phyloP scores from a whole-genome alignment of 495 filamentous ascomycete species.

The Aspergillus baeticus region DNA sequence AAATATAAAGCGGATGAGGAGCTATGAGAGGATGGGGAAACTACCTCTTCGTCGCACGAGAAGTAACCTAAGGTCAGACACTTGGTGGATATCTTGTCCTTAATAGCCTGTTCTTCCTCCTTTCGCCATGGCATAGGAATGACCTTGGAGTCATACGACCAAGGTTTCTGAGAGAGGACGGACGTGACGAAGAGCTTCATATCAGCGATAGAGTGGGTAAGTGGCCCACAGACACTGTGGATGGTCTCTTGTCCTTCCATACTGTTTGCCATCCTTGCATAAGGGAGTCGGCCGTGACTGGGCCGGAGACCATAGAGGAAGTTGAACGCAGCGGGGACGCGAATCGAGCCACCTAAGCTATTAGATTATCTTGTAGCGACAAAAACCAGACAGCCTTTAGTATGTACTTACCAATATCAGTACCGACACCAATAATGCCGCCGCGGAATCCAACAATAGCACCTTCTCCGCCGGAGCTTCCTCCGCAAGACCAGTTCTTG shows the following conservation, averaged over 20 bases:
- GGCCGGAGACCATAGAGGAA: slow-evolving; percentile 1
- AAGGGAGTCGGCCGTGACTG: not conserved
- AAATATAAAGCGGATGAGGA: no score
- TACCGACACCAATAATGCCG: not conserved
- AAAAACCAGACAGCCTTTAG: no score
- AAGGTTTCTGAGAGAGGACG: slow-evolving; percentile 28
- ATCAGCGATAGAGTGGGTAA: slow-evolving; percentile 38
- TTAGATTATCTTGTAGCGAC: no score
- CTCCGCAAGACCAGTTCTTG: not conserved
- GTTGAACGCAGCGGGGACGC: slow-evolving; percentile 5
- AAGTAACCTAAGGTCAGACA: slow-evolving; percentile 27
- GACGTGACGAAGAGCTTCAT: slow-evolving; percentile 37
- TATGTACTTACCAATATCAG: not conserved
- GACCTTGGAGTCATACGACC: slow-evolving; percentile 33
- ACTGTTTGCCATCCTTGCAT: slow-evolving; percentile 20
- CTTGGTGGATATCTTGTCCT: slow-evolving; percentile 23
- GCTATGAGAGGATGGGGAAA: no score
- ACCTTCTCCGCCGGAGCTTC: slow-evolving; percentile 5
- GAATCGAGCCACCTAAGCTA: not conserved
- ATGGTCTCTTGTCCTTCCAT: slow-evolving; percentile 37
- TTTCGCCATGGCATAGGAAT: slow-evolving; percentile 30
- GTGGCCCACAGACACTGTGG: slow-evolving; percentile 37
- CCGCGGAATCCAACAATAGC: slow-evolving; percentile 5
- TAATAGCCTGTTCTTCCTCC: slow-evolving; percentile 20
- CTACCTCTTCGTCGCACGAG: slow-evolving; percentile 21